Conservation (phyloP, 257 asterid genomes). For the Primulina tabacum region DNA sequence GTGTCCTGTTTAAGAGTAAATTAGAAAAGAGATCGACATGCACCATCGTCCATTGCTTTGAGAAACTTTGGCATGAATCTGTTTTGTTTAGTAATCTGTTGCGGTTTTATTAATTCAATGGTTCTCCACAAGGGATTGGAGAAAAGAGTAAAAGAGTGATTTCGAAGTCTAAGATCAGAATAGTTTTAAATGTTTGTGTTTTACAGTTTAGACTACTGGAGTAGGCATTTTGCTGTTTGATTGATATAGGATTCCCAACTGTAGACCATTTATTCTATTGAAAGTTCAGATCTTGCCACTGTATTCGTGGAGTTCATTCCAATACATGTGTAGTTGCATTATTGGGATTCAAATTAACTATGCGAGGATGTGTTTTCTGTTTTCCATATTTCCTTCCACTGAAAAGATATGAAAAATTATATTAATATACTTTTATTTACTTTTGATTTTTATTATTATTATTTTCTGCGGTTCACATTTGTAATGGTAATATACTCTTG, state of each 20-base stretch:
- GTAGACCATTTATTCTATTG: background rate
- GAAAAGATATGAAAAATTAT: background rate
- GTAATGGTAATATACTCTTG: slow-evolving; percentile 6
- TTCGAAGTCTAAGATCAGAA: slow-evolving; percentile 14
- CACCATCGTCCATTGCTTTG: slow-evolving; percentile 7
- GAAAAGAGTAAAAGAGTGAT: slow-evolving; percentile 9
- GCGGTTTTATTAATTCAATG: slow-evolving; percentile 12
- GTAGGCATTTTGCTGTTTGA: background rate
- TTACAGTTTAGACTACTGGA: background rate
- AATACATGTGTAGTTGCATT: background rate
- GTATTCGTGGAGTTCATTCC: background rate
- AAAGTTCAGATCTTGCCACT: slow-evolving; percentile 13
- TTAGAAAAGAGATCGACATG: background rate
- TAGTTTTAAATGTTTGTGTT: background rate
- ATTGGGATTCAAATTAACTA: background rate
- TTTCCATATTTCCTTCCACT: slow-evolving; percentile 1
- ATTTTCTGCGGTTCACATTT: background rate
- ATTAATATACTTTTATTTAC: slow-evolving; percentile 2
- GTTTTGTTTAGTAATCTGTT: background rate
- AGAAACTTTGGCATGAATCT: background rate
- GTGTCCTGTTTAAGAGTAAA: background rate
- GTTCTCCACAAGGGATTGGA: slow-evolving; percentile 3
- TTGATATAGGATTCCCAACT: slow-evolving; percentile 5
- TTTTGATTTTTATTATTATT: too few relatives aligned
- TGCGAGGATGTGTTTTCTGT: background rate